Base-by-base conservation (phyloP, 164 flowering plant species). In the Houttuynia cordata region DNA sequence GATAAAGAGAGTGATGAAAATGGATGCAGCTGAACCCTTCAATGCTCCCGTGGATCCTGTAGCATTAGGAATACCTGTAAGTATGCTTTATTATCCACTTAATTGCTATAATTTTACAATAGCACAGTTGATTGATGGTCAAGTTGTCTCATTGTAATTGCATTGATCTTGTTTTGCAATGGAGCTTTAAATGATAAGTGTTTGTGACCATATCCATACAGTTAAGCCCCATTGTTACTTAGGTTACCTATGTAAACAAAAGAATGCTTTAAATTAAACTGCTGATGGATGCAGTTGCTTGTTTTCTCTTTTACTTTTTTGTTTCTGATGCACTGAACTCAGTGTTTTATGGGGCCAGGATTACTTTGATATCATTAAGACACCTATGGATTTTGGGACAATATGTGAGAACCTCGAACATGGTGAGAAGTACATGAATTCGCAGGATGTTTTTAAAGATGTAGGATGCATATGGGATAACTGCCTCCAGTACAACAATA, bases 361-460 rank as follows among this genome's bases (percentile, higher is more conserved):
- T 62, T 94, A 94, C 71, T 94, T 91, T 72, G 99, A 88, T 75
- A 77, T 94, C 64, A 94, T 94, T 60, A 79, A 87, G 57, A 88
- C 85, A 50, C 99, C 99, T 19, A 94, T 91, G 99, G 99, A 94
- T 75, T 94, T 94, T 77, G 97, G 99, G 67, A 94, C 99, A 7
- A 80, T 94, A 68, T 84, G 90, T 76, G 74, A 64, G 71, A 82
- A 87, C 76, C 85, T 94, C 74, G 96, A 85, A 72, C 80, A 62
- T 45, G 87, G 91, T 37, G 59, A 53, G 5, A 86, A 78, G 73
- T 94, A 94, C 76, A 74, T 62, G 76, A 82, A 83, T 61, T 83
- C 97, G 6, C 81, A 80, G 73, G 96, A 87, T 75, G 97, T 94
- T 3, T 85, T 61, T 41, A 88, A 75, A 75, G 99, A 94, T 81